Base-by-base conservation (phyloP, 1,139 yeast species). In the Saccharomycopsis crataegensis region DNA sequence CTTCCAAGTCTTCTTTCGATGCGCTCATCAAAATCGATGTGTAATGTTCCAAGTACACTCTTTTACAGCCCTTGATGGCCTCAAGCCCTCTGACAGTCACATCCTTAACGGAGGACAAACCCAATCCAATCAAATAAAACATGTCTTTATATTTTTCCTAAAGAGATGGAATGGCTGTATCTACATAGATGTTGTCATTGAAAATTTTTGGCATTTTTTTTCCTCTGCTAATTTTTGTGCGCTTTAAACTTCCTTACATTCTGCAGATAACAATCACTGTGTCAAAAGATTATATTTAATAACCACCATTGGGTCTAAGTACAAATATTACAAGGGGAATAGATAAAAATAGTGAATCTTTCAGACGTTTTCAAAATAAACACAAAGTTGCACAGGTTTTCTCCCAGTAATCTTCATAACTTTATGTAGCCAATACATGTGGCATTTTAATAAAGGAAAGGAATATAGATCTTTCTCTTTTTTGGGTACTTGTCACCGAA, bases 1-100 rank as follows among this genome's bases (percentile, higher is more conserved):
- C 76, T 65, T 90, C 97, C 55, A 86, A 58, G 33, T 72, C 71
- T 56, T 75, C 79, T 65, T 82, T 74, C 61, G 85, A 81, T 6
- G 98, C 96, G 33, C 96, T 91, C 97, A 93, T 91, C 59, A 93
- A 75, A 60, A 93, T 91, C 49, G 96, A 86, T 1, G 99, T 93
- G 70, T 93, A 93, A 1, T 96, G 97, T 70, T 93, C 99, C 57
- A 93, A 75, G 62, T 93, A 93, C 11, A 93, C 96, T 45, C 96
- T 76, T 64, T 85, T 82, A 71, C 97, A 91, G 67, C 77, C 79
- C 63, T 78, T 82, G 53, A 93, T 90, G 3, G 86, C 79, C 64
- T 91, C 93, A 45, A 93, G 76, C 1, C 99, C 99, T 62, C 97
- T 83, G 12, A 93, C 97, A 1, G 98, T 91, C 64, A 93, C 90